Evolutionary conservation across 768 basidiomycete species (phyloP), one percentile per base, ranked within the genome.

Genomic region (Phanerodontia chrysosporium): DNA sequence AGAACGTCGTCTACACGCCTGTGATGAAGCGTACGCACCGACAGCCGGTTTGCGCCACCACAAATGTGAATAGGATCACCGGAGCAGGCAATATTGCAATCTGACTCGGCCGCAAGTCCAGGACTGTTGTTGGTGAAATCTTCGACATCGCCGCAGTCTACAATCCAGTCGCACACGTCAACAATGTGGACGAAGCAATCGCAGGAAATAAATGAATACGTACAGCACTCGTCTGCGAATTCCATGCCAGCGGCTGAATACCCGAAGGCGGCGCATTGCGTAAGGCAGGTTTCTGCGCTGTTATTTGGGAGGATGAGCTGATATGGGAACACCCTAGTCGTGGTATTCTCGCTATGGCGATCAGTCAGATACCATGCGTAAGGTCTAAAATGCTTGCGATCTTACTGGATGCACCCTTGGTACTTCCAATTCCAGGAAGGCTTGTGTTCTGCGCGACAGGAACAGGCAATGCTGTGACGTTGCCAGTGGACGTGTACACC

Each of bases 151-250:
- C 90, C 90, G 57, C 90, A 91, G 70, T 81, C 89, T 90, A 49
- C 6, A 58, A 44, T 42, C 39, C n/a, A n/a, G n/a, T n/a, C n/a
- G n/a, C n/a, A n/a, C n/a, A n/a, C n/a, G n/a, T n/a, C n/a, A n/a
- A n/a, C n/a, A n/a, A n/a, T n/a, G n/a, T n/a, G n/a, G n/a, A n/a
- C n/a, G n/a, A n/a, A n/a, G n/a, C 18, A 42, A 4, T 42, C 4
- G 18, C 39, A 18, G 18, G 18, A 42, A 42, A 18, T n/a, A n/a
- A n/a, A n/a, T n/a, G n/a, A n/a, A n/a, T n/a, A n/a, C 87, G 66
- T 65, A 89, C 88, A 91, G 75, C 90, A 92, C 66, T 90, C 86
- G 61, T 85, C 67, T 14, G 81, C 86, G 53, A 77, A 89, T 73
- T 86, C 90, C 60, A 86, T 75, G 25, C 87, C 90, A 28, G 84